Evolutionary conservation across 768 basidiomycete species (phyloP).

Genomic region (Xanthoconium stramineum): DNA sequence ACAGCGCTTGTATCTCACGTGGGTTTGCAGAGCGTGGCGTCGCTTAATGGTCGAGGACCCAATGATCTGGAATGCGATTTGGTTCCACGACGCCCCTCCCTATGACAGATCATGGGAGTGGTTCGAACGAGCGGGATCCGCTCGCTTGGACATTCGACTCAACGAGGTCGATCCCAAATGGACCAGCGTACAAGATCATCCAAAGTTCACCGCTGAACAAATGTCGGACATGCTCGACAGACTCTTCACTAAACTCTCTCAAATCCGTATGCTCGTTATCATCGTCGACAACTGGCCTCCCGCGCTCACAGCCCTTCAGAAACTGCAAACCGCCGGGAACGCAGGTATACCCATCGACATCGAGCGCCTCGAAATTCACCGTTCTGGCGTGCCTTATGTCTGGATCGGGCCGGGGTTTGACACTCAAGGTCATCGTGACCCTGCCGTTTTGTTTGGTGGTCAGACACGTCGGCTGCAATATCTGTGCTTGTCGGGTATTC

Average conservation of each 20-base stretch:
- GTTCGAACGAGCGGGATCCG: conserved; percentile 53
- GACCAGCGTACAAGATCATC: conserved; percentile 25
- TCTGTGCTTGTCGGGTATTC: conserved; percentile 55
- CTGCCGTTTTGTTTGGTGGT: conserved; percentile 51
- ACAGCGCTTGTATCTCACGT: conserved; percentile 50
- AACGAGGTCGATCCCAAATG: conserved; percentile 37
- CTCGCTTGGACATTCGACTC: conserved; percentile 62
- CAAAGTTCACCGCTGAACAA: conserved; percentile 37
- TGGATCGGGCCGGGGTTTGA: conserved; percentile 44
- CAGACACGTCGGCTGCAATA: conserved; percentile 44
- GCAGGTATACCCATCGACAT: conserved; percentile 40
- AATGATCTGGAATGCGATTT: conserved; percentile 63
- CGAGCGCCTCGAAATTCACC: conserved; percentile 66
- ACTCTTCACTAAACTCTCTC: conserved; percentile 50
- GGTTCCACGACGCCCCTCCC: conserved; percentile 52
- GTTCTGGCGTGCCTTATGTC: conserved; percentile 45
- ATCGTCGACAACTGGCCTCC: conserved; percentile 56
- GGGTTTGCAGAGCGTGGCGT: conserved; percentile 59
- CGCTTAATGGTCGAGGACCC: conserved; percentile 43
- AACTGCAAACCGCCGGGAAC: conserved; percentile 38
- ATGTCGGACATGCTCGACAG: conserved; percentile 50
- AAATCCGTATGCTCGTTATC: conserved; percentile 58
- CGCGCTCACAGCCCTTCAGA: conserved; percentile 48
- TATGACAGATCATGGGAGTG: conserved; percentile 53
- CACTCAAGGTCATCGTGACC: conserved; percentile 30